These are phyloP conservation scores for Chytridium lagenaria DNA, from an alignment of 371 early-diverging fungal species.

Conservation along the genomic window DNA sequence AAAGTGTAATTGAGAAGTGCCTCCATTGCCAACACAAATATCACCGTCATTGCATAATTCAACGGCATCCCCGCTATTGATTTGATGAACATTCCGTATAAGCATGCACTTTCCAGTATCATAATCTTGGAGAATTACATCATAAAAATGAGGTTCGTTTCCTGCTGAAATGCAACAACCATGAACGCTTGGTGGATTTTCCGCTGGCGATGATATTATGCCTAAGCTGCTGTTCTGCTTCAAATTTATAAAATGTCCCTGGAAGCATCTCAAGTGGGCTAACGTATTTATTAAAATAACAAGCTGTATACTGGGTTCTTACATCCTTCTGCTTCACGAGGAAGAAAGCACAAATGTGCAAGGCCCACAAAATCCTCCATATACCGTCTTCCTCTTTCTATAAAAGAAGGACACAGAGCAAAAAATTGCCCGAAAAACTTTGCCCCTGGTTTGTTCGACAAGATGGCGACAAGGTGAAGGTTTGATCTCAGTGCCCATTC, in stretches of 20 bases:
- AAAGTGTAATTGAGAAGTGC: not conserved
- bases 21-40: not conserved
- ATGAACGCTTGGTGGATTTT: not conserved
- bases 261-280: not conserved
- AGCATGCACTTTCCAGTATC: not conserved
- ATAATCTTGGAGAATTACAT: not conserved
- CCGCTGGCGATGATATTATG: not conserved
- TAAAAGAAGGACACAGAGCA: not conserved
- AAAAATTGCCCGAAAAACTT: not conserved
- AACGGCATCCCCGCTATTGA: conserved; percentile 6
- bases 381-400: not conserved
- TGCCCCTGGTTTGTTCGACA: not conserved
- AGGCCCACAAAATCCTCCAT: not conserved
- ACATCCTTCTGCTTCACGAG: not conserved
- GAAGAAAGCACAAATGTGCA: not conserved
- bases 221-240: not conserved
- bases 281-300: not conserved
- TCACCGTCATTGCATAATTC: not conserved
- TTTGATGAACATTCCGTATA: conserved; percentile 6
- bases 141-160: not conserved
- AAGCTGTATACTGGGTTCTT: not conserved
- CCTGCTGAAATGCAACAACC: not conserved
- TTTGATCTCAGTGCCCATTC: not conserved
- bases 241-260: conserved; percentile 9
- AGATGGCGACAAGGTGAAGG: conserved; percentile 4